Base-by-base conservation (phyloP, 2,329 filamentous ascomycete species). In the Aspergillus sp. region DNA sequence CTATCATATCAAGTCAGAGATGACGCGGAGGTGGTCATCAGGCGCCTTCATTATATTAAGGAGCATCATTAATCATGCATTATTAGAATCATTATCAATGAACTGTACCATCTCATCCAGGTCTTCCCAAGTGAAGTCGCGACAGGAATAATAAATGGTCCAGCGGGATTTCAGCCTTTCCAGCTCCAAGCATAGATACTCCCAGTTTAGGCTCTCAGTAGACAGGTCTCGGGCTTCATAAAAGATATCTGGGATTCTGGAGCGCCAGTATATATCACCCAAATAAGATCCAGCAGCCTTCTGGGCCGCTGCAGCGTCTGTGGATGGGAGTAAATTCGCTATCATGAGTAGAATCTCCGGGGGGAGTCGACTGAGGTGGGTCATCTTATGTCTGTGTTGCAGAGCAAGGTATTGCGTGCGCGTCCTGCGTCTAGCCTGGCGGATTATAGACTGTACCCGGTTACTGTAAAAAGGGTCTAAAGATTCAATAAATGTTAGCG, bases 201-300 rank as follows among this genome's bases (percentile, higher is more conserved):
- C 40, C 50, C 50, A 52, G 50, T 52, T 24, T 7, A 52, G 50
- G 5, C 15, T 45, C 15, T 52, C 39, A 12, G 13, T 24, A 0
- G 12, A 20, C 13, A 52, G 15, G 5, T 13, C 39, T 17, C 20
- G 4, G 15, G 20, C 27, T 42, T 52, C 50, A 3, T 52, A 40
- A n/a, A 52, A 52, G n/a, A 44, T 7, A 4, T 33, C 22, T 13
- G 27, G 40, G 24, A 34, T 52, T 13, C 40, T 13, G 2, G 50
- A 45, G 13, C 50, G 50, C 50, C 50, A 52, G 30, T 52, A 52
- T 33, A 8, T 22, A 52, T 52, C 50, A 7, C 50, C 50, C 6
- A 52, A 12, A 22, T 44, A 52, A 17, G 12, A 44, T 3, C 50
- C 39, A 3, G 22, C 22, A 8, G 50, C 50, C 39, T 52, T 33